Conservation (phyloP, 805 yeast species). For the Soucietia sequanensis region DNA sequence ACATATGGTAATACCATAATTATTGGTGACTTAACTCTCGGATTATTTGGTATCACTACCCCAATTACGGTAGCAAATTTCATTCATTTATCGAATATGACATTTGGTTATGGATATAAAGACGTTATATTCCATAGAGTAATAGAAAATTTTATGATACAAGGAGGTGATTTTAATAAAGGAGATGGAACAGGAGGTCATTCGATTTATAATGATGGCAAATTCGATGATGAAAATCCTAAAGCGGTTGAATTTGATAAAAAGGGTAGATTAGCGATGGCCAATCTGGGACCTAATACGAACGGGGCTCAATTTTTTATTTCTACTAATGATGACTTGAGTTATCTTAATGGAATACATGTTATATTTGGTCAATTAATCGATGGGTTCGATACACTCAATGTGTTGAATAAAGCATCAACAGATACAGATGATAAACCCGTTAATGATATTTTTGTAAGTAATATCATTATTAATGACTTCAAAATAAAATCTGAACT, state of each 20-base stretch:
- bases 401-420: slow-evolving; percentile 16
- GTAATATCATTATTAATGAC: slow-evolving; percentile 10
- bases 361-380: slow-evolving; percentile 50
- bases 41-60: slow-evolving; percentile 62
- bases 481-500: background rate
- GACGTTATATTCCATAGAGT: slow-evolving; percentile 53
- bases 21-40: slow-evolving; percentile 52
- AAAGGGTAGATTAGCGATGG: slow-evolving; percentile 86
- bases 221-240: slow-evolving; percentile 63
- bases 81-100: slow-evolving; percentile 25
- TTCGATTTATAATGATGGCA: slow-evolving; percentile 60
- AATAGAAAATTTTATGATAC: slow-evolving; percentile 36
- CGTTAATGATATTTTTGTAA: slow-evolving; percentile 13
- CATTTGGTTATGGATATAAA: slow-evolving; percentile 59
- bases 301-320: slow-evolving; percentile 50
- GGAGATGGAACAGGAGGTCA: slow-evolving; percentile 85
- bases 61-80: slow-evolving; percentile 47
- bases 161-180: slow-evolving; percentile 34
- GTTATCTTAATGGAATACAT: slow-evolving; percentile 45
- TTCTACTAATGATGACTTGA: slow-evolving; percentile 23
- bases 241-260: slow-evolving; percentile 51
- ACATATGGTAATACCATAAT: slow-evolving; percentile 5
- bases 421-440: slow-evolving; percentile 17
- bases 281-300: slow-evolving; percentile 55
- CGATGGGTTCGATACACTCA: slow-evolving; percentile 39